Conservation (phyloP, 1,284 basidiomycete species). For the Cystobasidium pallidum region DNA sequence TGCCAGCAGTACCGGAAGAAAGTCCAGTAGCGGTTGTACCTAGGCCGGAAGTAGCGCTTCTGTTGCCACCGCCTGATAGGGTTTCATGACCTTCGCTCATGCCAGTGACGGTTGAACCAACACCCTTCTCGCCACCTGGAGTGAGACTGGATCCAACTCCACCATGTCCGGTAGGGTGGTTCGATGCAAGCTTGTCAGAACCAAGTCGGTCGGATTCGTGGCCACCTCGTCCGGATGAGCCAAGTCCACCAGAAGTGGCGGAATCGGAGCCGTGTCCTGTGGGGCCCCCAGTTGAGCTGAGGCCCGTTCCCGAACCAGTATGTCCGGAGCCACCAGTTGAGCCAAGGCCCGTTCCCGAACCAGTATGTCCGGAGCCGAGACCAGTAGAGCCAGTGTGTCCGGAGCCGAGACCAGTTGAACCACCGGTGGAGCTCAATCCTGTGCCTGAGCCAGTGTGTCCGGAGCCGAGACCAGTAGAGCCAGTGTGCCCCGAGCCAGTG, state of each 20-base stretch:
- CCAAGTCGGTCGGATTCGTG: background rate
- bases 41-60: background rate
- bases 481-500: too few relatives aligned
- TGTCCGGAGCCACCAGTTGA: background rate
- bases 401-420: background rate
- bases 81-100: conserved; percentile 3
- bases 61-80: background rate
- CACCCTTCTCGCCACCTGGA: background rate
- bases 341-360: conserved; percentile 4
- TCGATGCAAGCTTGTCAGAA: background rate
- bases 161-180: conserved; percentile 11
- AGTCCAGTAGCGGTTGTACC: conserved; percentile 2
- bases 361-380: conserved; percentile 3
- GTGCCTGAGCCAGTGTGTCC: background rate
- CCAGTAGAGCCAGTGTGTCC: too few relatives aligned
- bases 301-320: background rate
- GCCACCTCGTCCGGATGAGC: background rate
- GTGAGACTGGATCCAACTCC: conserved; percentile 13
- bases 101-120: conserved; percentile 10
- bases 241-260: background rate
- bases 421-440: conserved; percentile 4
- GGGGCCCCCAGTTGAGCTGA: background rate
- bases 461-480: conserved; percentile 16
- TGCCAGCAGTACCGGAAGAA: background rate
- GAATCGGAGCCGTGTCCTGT: background rate